Evolutionary conservation across 1,284 basidiomycete species (phyloP), one percentile per base, ranked within the genome.

Genomic region (Mycosarcoma mackinlayi): DNA sequence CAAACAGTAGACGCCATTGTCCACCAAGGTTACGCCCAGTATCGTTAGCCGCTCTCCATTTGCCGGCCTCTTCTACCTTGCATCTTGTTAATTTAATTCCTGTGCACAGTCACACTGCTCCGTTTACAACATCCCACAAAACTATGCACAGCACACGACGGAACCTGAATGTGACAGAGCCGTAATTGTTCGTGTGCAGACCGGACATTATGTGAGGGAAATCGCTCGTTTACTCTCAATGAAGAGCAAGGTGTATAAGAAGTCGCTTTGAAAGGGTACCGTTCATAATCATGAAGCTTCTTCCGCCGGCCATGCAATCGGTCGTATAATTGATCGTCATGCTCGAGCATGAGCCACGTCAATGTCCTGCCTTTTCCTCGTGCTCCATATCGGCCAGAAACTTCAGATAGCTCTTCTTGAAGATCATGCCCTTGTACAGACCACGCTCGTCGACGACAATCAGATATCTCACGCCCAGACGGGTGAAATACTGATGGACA

Each of bases 351-450:
- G 21, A 4, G 30, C 19, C 13, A 7, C 18, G 19, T 42, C n/a
- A 27, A 9, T 37, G 30, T 8, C 18, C 27, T 24, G 30, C 30
- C 35, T 54, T 45, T 5, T 25, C 38, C 31, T 63, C 27, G 24
- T 44, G 31, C 48, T 71, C 68, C n/a, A 66, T 40, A 44, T 71
- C 58, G 0, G 58, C 54, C 34, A 71, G 58, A 27, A 71, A 71
- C 40, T 71, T 71, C 31, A 71, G 39, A 16, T 71, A 71, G 18
- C 88, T 88, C 84, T 94, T 94, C 86, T 96, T 96, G 83, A 94
- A 91, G 60, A 98, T 91, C 10, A 94, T 86, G 6, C 94, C 94
- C 77, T 91, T 89, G 79, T 94, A 97, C 50, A 89, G 85, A 3
- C 94, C 94, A 54, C 91, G 88, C 3, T 88, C 85, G 81, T 97